Evolutionary conservation across 495 filamentous ascomycete genomes (phyloP).

Genomic region (Evernia prunastri): DNA sequence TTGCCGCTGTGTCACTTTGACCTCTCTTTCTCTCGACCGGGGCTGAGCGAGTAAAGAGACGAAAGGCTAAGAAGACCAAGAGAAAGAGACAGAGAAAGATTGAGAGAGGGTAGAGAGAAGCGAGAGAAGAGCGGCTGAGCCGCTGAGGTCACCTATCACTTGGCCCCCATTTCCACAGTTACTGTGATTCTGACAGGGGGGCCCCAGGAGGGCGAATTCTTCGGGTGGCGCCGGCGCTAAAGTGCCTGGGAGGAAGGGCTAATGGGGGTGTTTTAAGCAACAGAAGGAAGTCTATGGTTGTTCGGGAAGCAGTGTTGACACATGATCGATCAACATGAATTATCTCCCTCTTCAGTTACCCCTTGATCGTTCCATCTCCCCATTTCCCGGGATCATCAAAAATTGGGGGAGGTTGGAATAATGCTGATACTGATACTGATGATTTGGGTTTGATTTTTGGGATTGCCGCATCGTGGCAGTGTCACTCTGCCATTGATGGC

Average conservation of each 20-base stretch:
- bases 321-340: not conserved
- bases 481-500: too few relatives aligned
- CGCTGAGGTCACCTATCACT: not conserved
- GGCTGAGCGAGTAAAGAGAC: not conserved
- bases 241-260: not conserved
- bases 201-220: not conserved
- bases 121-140: not conserved
- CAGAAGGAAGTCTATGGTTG: not conserved
- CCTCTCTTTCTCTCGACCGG: not conserved
- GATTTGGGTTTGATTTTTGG: too few relatives aligned
- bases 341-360: not conserved
- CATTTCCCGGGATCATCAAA: not conserved
- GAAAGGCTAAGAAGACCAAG: too few relatives aligned
- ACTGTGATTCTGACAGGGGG: not conserved
- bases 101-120: too few relatives aligned
- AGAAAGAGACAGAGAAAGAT: too few relatives aligned
- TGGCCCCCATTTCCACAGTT: too few relatives aligned
- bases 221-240: not conserved
- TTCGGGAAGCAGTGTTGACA: not conserved
- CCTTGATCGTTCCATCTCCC: not conserved
- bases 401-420: too few relatives aligned
- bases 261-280: too few relatives aligned
- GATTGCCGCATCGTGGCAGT: too few relatives aligned
- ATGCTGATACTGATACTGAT: too few relatives aligned
- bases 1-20: not conserved